A percentile compares a stretch with the other conserved stretches of the same genome.
Conservation (phyloP, 331 rosid genomes). For the Erythrophleum ivorense region DNA sequence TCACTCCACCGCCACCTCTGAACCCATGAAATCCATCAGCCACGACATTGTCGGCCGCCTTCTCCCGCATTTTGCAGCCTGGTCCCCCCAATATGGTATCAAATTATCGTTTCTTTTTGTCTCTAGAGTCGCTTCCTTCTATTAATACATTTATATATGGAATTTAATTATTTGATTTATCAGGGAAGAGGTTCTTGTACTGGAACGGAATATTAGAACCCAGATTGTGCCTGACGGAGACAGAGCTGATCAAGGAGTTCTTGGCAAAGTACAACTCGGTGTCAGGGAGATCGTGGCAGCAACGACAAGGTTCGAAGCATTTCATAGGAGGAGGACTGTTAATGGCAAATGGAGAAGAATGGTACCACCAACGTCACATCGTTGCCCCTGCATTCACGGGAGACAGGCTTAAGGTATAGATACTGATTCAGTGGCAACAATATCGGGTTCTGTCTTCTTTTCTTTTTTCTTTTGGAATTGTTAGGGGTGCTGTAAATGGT, state of each 20-base stretch:
- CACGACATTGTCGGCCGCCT: slow-evolving; percentile 92
- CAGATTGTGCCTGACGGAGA: slow-evolving; percentile 81
- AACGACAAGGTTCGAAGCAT: slow-evolving; percentile 82
- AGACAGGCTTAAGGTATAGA: slow-evolving; percentile 78
- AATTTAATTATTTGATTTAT: background rate
- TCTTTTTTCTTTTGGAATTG: background rate
- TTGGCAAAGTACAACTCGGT: slow-evolving; percentile 69
- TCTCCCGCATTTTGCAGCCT: slow-evolving; percentile 76
- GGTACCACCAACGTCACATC: slow-evolving; percentile 96
- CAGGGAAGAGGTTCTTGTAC: slow-evolving; percentile 78
- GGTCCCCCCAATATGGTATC: slow-evolving; percentile 80
- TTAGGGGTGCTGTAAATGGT: background rate
- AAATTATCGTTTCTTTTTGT: background rate
- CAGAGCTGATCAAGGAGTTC: slow-evolving; percentile 81
- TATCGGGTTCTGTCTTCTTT: background rate
- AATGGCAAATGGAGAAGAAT: slow-evolving; percentile 90
- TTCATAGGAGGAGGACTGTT: slow-evolving; percentile 87
- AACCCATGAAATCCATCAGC: slow-evolving; percentile 69
- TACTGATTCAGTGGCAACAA: background rate
- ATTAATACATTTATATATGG: background rate
- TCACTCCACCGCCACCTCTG: slow-evolving; percentile 69
- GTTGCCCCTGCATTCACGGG: slow-evolving; percentile 92
- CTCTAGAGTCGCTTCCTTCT: too few relatives aligned
- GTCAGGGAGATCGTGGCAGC: slow-evolving; percentile 93
- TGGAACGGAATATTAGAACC: slow-evolving; percentile 91